Base-by-base conservation (phyloP, 768 basidiomycete genomes). In the Coprinellus micaceus region DNA sequence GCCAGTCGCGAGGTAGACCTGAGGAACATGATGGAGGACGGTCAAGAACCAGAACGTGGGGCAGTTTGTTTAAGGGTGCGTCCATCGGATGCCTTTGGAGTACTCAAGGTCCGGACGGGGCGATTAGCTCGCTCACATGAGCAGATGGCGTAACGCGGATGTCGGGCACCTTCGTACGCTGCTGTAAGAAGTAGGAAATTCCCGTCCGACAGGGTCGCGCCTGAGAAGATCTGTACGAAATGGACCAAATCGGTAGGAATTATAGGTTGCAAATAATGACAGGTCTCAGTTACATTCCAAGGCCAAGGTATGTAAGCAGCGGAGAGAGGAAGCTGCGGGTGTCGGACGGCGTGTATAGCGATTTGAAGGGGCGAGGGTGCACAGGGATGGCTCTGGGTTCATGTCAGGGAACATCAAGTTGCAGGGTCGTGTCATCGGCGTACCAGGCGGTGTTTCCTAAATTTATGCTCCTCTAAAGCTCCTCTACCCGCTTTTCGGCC, bases 401-500 rank as follows among this genome's bases (percentile, higher is more conserved):
- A n/a, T n/a, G n/a, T n/a, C n/a, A n/a, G n/a, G n/a, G n/a, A n/a
- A n/a, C n/a, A n/a, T n/a, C n/a, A n/a, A n/a, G n/a, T n/a, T n/a
- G n/a, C n/a, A n/a, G n/a, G n/a, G n/a, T n/a, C n/a, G n/a, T n/a
- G n/a, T n/a, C n/a, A n/a, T n/a, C n/a, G n/a, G n/a, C n/a, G n/a
- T n/a, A n/a, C n/a, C n/a, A n/a, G n/a, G n/a, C n/a, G n/a, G n/a
- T n/a, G n/a, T n/a, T n/a, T n/a, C n/a, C n/a, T n/a, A n/a, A n/a
- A n/a, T n/a, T n/a, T n/a, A n/a, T n/a, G n/a, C n/a, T n/a, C n/a
- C n/a, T n/a, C n/a, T n/a, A n/a, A n/a, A n/a, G n/a, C n/a, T n/a
- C n/a, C n/a, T 30, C 47, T 4, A 33, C 54, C 59, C 52, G 67
- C 57, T 74, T 75, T 58, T 74, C 72, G 22, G 72, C 64, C 64